A percentile compares a stretch with the other conserved stretches of the same genome.
Conservation (phyloP, 441 rosid species). For the Dalechampia spathulata region DNA sequence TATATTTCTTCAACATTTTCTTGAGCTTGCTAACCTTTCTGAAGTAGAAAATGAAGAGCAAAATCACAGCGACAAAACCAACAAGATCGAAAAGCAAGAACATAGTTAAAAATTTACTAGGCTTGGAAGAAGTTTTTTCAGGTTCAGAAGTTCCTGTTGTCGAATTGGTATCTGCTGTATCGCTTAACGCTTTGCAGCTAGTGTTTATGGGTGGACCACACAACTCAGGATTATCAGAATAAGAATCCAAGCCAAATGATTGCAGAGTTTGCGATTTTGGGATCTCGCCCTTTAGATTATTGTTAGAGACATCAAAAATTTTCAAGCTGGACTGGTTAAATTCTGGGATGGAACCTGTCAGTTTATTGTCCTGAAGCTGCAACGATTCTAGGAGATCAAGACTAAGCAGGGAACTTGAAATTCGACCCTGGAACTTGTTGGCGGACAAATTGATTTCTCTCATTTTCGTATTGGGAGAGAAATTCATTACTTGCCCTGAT, state of each 20-base stretch:
- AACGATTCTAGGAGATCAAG: slow-evolving; percentile 26
- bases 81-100: slow-evolving; percentile 20
- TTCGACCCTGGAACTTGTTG: slow-evolving; percentile 31
- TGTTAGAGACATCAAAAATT: slow-evolving; percentile 36
- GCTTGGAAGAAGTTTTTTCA: slow-evolving; percentile 6
- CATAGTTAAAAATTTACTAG: background rate
- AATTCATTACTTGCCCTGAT: slow-evolving; percentile 33
- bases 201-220: slow-evolving; percentile 24
- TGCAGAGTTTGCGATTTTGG: slow-evolving; percentile 29
- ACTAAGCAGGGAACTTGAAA: slow-evolving; percentile 18
- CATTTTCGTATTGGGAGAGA: slow-evolving; percentile 29
- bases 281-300: slow-evolving; percentile 33
- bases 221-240: slow-evolving; percentile 19
- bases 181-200: slow-evolving; percentile 13
- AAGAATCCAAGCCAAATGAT: slow-evolving; percentile 21
- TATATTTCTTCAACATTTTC: slow-evolving; percentile 10
- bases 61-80: slow-evolving; percentile 29
- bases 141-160: background rate
- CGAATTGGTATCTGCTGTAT: background rate
- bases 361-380: slow-evolving; percentile 36
- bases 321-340: slow-evolving; percentile 29
- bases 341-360: slow-evolving; percentile 33
- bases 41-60: slow-evolving; percentile 31
- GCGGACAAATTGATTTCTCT: slow-evolving; percentile 28
- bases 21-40: slow-evolving; percentile 24